phyloP scores from a whole-genome alignment of 202 grass and related monocot genomes.

The Setaria italica region DNA sequence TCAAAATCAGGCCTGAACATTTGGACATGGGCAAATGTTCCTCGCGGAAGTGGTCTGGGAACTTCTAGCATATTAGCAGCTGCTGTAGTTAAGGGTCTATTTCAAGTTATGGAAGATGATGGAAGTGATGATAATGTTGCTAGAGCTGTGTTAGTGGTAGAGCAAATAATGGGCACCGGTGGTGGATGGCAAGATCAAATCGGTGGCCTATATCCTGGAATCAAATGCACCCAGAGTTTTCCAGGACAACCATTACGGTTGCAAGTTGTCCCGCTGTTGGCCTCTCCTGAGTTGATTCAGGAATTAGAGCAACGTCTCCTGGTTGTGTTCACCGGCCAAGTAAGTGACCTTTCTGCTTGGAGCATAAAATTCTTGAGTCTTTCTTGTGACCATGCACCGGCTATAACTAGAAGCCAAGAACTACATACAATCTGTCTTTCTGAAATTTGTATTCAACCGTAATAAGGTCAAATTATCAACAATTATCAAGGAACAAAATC shows the following conservation, averaged over 20 bases:
- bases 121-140: conserved; percentile 72
- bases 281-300: conserved; percentile 50
- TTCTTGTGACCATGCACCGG: neutral
- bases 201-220: conserved; percentile 85
- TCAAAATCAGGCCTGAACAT: conserved; percentile 68
- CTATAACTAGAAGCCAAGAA: neutral
- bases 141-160: conserved; percentile 79
- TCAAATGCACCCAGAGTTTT: conserved; percentile 89
- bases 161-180: conserved; percentile 97
- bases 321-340: conserved; percentile 95
- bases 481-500: neutral
- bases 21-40: conserved; percentile 79
- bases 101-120: conserved; percentile 77
- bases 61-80: conserved; percentile 89
- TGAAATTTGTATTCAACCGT: too few species aligned
- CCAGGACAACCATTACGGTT: conserved; percentile 74
- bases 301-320: conserved; percentile 78
- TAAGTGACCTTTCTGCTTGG: conserved; percentile 53
- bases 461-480: too few species aligned
- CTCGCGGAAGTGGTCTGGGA: conserved; percentile 91
- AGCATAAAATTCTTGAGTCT: conserved; percentile 22
- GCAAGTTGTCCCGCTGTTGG: conserved; percentile 63
- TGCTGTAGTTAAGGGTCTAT: conserved; percentile 81
- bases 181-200: conserved; percentile 99
- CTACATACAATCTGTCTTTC: too few species aligned